phyloP scores from a whole-genome alignment of 179 eudicot genomes.

The Gypsophila paniculata region DNA sequence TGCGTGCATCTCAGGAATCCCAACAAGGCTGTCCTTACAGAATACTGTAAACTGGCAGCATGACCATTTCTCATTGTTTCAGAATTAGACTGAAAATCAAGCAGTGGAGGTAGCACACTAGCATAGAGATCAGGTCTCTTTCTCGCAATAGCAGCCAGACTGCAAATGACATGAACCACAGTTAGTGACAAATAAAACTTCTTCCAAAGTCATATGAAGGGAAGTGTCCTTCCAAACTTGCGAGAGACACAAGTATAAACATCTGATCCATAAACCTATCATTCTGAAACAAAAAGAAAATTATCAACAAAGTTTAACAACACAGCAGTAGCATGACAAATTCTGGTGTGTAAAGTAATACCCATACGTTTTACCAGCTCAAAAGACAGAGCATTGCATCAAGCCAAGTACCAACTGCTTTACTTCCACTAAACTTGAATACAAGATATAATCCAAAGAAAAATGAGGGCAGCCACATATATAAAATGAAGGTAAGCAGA shows the following conservation, averaged over 20 bases:
- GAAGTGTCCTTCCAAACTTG: background rate
- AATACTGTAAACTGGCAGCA: constrained; percentile 72
- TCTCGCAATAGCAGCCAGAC: constrained; percentile 81
- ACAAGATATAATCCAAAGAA: background rate
- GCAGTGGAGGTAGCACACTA: constrained; percentile 53
- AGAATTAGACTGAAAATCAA: constrained; percentile 57
- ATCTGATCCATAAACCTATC: background rate
- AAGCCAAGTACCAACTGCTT: background rate
- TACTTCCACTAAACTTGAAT: background rate
- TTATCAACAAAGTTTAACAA: background rate
- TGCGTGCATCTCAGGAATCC: constrained; percentile 84
- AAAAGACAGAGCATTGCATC: background rate
- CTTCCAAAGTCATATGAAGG: constrained; percentile 1
- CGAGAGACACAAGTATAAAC: background rate
- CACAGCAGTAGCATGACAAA: background rate
- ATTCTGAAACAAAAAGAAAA: background rate
- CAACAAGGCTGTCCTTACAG: constrained; percentile 78
- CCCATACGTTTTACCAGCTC: background rate
- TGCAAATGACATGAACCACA: constrained; percentile 32
- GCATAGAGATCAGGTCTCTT: constrained; percentile 66
- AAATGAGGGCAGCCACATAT: background rate
- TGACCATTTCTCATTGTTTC: constrained; percentile 63
- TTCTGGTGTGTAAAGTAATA: background rate
- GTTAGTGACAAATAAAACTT: constrained; percentile 23
- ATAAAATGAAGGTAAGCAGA: too few species aligned